These are phyloP conservation scores for Diaporthe capsici DNA, from an alignment of 2,329 filamentous ascomycete species.

Conservation along the genomic window DNA sequence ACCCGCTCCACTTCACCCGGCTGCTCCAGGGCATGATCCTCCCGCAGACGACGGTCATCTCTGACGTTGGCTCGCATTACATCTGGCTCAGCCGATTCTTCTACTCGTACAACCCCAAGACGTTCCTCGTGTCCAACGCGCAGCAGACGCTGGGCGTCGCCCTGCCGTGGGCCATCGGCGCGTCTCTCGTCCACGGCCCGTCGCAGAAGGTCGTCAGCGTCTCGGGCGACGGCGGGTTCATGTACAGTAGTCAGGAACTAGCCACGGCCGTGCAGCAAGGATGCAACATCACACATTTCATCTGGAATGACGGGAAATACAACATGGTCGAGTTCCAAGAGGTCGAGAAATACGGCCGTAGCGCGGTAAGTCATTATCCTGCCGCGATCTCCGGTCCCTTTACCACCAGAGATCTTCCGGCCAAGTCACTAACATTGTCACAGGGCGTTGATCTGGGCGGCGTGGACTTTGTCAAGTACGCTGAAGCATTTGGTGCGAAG, in stretches of 20 bases:
- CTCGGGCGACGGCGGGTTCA: constrained; percentile 63
- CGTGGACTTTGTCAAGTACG: constrained; percentile 62
- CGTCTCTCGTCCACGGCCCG: constrained; percentile 58
- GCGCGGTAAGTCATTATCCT: constrained; percentile 41
- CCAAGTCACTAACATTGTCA: background rate
- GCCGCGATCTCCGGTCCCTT: background rate
- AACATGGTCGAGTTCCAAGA: constrained; percentile 68
- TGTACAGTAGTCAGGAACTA: constrained; percentile 62
- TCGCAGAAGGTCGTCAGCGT: constrained; percentile 60
- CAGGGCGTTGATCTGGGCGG: constrained; percentile 59
- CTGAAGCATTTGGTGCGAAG: constrained; percentile 61
- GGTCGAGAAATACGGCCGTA: constrained; percentile 63
- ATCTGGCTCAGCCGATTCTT: constrained; percentile 63
- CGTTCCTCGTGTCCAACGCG: constrained; percentile 61
- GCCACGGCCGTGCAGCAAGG: constrained; percentile 60
- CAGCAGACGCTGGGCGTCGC: constrained; percentile 65
- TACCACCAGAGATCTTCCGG: too few species aligned
- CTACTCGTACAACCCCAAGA: constrained; percentile 59
- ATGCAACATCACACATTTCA: constrained; percentile 64
- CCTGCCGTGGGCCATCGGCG: constrained; percentile 63
- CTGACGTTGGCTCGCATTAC: constrained; percentile 63
- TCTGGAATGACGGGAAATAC: constrained; percentile 64
- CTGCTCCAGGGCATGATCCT: constrained; percentile 57
- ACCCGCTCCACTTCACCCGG: constrained; percentile 61
- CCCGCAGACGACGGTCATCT: constrained; percentile 57